Conservation (phyloP, 2,329 filamentous ascomycete species). For the Trichoderma atroviride region DNA sequence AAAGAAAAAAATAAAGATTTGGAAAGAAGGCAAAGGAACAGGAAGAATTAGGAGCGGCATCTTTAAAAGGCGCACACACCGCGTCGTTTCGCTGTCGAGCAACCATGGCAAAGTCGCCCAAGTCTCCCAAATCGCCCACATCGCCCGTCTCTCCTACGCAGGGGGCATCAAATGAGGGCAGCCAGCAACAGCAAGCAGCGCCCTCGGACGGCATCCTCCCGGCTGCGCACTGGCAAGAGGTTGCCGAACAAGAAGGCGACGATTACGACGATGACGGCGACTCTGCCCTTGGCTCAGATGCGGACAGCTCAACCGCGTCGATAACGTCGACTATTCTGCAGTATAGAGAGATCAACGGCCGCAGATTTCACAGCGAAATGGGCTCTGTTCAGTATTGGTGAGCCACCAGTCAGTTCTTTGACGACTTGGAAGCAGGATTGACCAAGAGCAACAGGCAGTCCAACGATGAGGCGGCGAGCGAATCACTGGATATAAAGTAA, state of each 20-base stretch:
- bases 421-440: not conserved
- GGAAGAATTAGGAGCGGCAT: not conserved
- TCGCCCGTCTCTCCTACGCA: not conserved
- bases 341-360: slow-evolving; percentile 39
- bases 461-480: slow-evolving; percentile 34
- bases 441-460: slow-evolving; percentile 20
- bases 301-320: slow-evolving; percentile 37
- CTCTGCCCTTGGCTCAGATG: slow-evolving; percentile 32
- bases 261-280: slow-evolving; percentile 32
- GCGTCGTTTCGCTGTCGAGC: not conserved
- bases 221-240: slow-evolving; percentile 25
- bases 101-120: not conserved
- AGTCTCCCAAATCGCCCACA: not conserved
- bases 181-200: not conserved
- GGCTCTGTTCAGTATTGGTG: slow-evolving; percentile 22
- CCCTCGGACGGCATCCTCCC: slow-evolving; percentile 20
- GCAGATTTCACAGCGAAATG: slow-evolving; percentile 36
- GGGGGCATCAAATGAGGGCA: slow-evolving; percentile 2
- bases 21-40: not conserved
- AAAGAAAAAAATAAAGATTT: not conserved
- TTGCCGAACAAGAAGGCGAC: slow-evolving; percentile 14
- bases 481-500: slow-evolving; percentile 28
- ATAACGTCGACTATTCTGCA: slow-evolving; percentile 40
- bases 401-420: not conserved
- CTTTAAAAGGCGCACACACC: not conserved